Percentiles rank a stretch among this genome's conserved stretches.
These are phyloP conservation scores for Termitomyces sp. DNA, from an alignment of 768 basidiomycete genomes.

Conservation along the genomic window DNA sequence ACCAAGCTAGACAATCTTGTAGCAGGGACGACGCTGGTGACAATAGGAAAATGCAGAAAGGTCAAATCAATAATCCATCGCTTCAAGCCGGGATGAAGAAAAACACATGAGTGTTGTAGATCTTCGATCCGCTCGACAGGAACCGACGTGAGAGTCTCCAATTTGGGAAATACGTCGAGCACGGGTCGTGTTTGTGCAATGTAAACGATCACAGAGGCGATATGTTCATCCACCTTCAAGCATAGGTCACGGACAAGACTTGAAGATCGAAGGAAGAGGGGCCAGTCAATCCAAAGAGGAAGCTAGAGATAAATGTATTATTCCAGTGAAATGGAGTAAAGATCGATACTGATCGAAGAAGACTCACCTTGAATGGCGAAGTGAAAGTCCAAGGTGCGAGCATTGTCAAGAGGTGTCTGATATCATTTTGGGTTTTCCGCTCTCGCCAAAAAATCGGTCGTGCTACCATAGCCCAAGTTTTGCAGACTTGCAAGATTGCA, in stretches of 20 bases:
- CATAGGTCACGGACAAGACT: too few relatives aligned
- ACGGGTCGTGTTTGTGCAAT: too few relatives aligned
- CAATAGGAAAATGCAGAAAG: background rate
- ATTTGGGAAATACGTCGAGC: too few relatives aligned
- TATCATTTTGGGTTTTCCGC: background rate
- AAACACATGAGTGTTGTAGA: too few relatives aligned
- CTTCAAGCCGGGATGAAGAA: background rate
- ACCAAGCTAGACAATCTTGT: background rate
- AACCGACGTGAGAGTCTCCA: too few relatives aligned
- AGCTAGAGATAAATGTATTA: background rate
- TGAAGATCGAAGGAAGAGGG: too few relatives aligned
- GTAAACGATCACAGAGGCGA: too few relatives aligned
- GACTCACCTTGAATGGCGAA: background rate
- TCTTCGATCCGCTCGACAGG: too few relatives aligned
- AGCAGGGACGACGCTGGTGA: background rate
- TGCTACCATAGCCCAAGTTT: background rate
- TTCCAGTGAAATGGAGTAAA: background rate
- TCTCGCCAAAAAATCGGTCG: background rate
- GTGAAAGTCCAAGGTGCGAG: background rate
- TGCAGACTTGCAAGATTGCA: background rate
- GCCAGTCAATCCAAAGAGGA: background rate
- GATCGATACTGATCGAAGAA: background rate
- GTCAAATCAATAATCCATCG: background rate
- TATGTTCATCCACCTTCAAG: too few relatives aligned
- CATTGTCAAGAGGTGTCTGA: background rate